Conservation (phyloP, 163 green algal genomes). For the Volvox carteri region DNA sequence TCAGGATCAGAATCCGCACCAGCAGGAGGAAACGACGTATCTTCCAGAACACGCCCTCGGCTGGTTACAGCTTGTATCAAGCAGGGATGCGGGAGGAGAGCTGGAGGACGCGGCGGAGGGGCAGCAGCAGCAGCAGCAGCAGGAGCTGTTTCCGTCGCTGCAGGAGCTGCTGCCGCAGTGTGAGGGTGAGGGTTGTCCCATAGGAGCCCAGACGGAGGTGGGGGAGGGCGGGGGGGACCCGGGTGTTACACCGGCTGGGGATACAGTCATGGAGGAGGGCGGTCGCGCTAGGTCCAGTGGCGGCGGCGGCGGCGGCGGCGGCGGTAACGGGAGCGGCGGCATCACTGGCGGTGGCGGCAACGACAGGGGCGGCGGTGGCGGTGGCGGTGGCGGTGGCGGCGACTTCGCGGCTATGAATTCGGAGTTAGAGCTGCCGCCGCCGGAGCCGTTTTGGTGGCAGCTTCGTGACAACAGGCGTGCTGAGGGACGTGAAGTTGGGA, state of each 20-base stretch:
- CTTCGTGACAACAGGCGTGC: neutral
- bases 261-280: neutral
- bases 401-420: neutral
- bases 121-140: too few relatives aligned
- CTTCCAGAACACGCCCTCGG: too few relatives aligned
- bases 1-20: neutral
- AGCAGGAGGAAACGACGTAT: neutral
- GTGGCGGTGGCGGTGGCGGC: neutral
- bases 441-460: slow-evolving; percentile 15
- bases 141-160: too few relatives aligned
- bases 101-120: too few relatives aligned
- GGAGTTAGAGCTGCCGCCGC: slow-evolving; percentile 4
- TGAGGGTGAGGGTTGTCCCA: too few relatives aligned
- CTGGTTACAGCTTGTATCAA: too few relatives aligned
- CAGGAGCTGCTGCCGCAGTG: too few relatives aligned
- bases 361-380: neutral
- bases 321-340: neutral
- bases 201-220: neutral
- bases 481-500: too few relatives aligned
- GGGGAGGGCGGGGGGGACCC: neutral
- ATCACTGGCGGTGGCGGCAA: neutral
- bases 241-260: neutral
- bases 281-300: too few relatives aligned
- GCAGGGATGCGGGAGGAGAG: too few relatives aligned
- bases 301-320: neutral